Base-by-base conservation (phyloP, 2,329 filamentous ascomycete species). In the Cryphonectria radicalis region DNA sequence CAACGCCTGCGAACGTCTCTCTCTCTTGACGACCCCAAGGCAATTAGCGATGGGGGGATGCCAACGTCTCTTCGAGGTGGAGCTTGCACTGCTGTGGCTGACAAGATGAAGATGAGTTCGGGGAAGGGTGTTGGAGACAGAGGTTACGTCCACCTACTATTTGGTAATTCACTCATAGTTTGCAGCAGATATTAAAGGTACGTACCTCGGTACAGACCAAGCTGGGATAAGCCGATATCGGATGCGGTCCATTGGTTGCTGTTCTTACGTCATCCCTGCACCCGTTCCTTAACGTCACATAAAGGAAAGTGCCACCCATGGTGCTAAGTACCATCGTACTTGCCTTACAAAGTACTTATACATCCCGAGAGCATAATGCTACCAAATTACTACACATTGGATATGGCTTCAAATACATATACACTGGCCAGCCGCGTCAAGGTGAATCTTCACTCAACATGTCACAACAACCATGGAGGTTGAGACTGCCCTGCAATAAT, bases 371-470 rank as follows among this genome's bases (percentile, higher is more conserved):
- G 7, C 46, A 53, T n/a, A 2, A 25, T n/a, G 46, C 53, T 14
- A 25, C 7, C 17, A 32, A 32, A 8, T 4, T 35, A 17, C 4
- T 35, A 17, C 55, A n/a, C 28, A 32, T 5, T 40, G 17, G 50
- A 10, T 14, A 73, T 73, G 72, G 60, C 67, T 4, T 46, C 72
- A 1, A 69, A 70, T 50, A 70, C 72, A 5, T 73, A 65, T 19
- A 65, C 72, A 7, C 65, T 73, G 17, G 70, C 72, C 37, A 70
- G 43, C 63, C 50, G 70, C 46, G 70, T 73, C 62, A 73, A 72
- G 69, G 71, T 69, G 57, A 59, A 60, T 53, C 66, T 60, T 57
- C n/a, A n/a, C 40, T 60, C 78, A 67, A 67, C 14, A 40, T 35
- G 32, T n/a, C 40, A 4, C 7, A 28, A 1, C 5, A 28, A 1